Conservation (phyloP, 495 filamentous ascomycete genomes). For the Neurospora discreta region DNA sequence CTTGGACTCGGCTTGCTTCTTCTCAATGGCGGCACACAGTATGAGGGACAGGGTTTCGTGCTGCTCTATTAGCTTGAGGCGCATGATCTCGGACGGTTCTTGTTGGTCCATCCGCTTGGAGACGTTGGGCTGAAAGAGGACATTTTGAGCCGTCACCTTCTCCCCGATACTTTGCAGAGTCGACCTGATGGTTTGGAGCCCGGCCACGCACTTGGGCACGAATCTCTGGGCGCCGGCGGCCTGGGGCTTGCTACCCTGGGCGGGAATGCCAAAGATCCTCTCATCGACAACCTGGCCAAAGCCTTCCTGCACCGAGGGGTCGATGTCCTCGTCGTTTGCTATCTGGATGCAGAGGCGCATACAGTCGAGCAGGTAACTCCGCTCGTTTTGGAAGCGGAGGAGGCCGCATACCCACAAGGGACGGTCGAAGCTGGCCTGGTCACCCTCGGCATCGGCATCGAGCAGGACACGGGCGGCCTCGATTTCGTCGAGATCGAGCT, state of each 20-base stretch:
- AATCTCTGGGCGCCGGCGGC: conserved; percentile 30
- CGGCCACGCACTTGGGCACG: conserved; percentile 54
- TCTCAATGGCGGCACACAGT: conserved; percentile 64
- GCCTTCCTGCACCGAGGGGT: conserved; percentile 25
- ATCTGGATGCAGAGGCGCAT: conserved; percentile 63
- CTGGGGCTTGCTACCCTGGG: conserved; percentile 11
- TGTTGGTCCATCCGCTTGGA: conserved; percentile 52
- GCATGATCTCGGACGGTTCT: conserved; percentile 65
- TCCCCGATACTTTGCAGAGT: conserved; percentile 64
- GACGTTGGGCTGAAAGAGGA: conserved; percentile 51
- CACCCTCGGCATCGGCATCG: conserved; percentile 52
- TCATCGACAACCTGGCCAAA: conserved; percentile 28
- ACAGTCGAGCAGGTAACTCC: conserved; percentile 69
- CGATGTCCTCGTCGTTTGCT: conserved; percentile 41
- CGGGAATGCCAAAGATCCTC: conserved; percentile 24
- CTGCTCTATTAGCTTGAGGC: conserved; percentile 62
- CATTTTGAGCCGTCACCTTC: conserved; percentile 53
- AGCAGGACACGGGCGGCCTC: conserved; percentile 66
- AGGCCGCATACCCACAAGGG: conserved; percentile 60
- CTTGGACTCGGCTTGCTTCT: conserved; percentile 50
- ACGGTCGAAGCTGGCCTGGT: conserved; percentile 53
- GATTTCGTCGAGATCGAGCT: conserved; percentile 79
- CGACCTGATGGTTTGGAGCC: conserved; percentile 60
- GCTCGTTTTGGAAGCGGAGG: conserved; percentile 72
- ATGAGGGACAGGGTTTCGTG: conserved; percentile 80